phyloP scores from a whole-genome alignment of 2,329 filamentous ascomycete genomes.

The Diaporthe citrichinensis region DNA sequence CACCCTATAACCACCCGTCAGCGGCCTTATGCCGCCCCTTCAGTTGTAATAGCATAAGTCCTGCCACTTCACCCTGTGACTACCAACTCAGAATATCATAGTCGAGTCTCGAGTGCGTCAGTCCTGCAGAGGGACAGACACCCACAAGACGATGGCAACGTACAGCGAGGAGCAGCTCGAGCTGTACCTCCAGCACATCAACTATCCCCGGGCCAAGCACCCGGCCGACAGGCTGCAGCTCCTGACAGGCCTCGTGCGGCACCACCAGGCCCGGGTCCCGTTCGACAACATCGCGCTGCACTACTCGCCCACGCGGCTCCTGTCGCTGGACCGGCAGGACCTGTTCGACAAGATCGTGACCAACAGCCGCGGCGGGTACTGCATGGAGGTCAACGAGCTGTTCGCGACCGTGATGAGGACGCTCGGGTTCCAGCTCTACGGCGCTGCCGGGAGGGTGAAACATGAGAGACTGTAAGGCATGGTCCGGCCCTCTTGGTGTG shows the following conservation, averaged over 20 bases:
- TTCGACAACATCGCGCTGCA: conserved; percentile 70
- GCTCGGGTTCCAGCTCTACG: conserved; percentile 65
- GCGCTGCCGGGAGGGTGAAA: conserved; percentile 61
- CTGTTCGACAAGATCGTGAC: conserved; percentile 55
- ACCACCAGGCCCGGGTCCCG: conserved; percentile 64
- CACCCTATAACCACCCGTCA: not conserved
- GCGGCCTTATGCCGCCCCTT: not conserved
- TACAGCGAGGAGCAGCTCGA: conserved; percentile 49
- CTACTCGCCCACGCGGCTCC: conserved; percentile 53
- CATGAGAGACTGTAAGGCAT: conserved; percentile 26
- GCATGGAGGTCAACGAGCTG: conserved; percentile 62
- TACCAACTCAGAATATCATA: not conserved
- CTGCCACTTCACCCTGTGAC: not conserved
- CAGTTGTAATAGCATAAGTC: not conserved
- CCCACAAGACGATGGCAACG: not conserved
- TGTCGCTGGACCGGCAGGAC: conserved; percentile 50
- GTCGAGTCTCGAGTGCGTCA: no score
- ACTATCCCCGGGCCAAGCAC: conserved; percentile 45
- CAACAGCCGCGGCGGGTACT: conserved; percentile 65
- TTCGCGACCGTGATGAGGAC: conserved; percentile 63
- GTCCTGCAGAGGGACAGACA: not conserved
- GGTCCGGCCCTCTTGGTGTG: not conserved
- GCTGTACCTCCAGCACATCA: conserved; percentile 50
- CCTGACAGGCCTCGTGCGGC: conserved; percentile 51
- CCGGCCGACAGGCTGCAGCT: conserved; percentile 47